phyloP scores from a whole-genome alignment of 2,329 filamentous ascomycete genomes.

The Sporothrix humicola region DNA sequence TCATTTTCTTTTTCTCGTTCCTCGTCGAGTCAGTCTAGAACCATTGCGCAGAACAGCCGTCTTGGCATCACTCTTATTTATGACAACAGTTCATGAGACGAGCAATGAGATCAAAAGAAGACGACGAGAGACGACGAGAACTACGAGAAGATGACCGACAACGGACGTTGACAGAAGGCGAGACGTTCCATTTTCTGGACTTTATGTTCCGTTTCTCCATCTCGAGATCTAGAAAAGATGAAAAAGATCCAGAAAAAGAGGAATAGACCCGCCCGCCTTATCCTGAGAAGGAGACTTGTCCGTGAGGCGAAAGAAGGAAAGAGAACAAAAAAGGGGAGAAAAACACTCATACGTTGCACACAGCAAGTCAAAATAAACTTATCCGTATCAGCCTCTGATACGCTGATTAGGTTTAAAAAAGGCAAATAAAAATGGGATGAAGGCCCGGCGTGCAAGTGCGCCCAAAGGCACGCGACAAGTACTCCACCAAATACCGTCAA shows the following conservation, averaged over 20 bases:
- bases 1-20: neutral
- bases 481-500: neutral
- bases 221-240: too few species aligned
- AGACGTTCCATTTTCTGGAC: too few species aligned
- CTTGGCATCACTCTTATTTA: slow-evolving; percentile 12
- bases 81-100: neutral
- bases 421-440: neutral
- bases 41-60: neutral
- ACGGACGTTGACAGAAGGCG: neutral
- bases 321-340: neutral
- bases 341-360: too few species aligned
- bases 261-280: too few species aligned
- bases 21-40: neutral
- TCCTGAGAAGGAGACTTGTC: too few species aligned
- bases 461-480: neutral
- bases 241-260: too few species aligned
- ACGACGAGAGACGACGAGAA: too few species aligned
- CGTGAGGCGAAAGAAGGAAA: too few species aligned
- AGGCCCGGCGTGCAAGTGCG: neutral
- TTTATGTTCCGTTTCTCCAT: too few species aligned
- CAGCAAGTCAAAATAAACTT: neutral
- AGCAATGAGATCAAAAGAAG: too few species aligned
- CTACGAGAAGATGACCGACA: neutral
- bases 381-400: too few species aligned
- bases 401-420: neutral